phyloP scores from a whole-genome alignment of 345 rosid species.

The Rubroshorea leprosula region DNA sequence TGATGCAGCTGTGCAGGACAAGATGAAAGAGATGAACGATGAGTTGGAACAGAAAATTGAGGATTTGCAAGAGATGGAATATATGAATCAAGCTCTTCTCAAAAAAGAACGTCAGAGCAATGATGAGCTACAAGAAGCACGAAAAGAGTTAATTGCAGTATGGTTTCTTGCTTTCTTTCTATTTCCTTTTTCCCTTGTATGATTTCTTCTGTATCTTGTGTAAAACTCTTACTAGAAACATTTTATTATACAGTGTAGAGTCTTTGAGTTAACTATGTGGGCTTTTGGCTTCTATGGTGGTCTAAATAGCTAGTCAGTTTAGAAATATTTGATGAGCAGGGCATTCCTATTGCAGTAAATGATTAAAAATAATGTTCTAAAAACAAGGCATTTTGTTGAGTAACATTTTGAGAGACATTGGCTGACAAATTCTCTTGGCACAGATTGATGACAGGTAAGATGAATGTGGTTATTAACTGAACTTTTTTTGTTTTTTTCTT shows the following conservation, averaged over 20 bases:
- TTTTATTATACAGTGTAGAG: neutral
- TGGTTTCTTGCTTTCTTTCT: constrained; percentile 1
- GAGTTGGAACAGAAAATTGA: constrained; percentile 51
- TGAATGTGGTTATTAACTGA: neutral
- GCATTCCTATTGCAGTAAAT: no score
- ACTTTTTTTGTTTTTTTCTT: constrained; percentile 4
- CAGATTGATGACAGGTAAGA: no score
- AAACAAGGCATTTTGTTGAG: no score
- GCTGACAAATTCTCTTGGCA: no score
- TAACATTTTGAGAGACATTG: no score
- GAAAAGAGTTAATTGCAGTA: constrained; percentile 35
- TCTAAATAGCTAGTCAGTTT: no score
- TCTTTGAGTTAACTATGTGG: no score
- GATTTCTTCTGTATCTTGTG: no score
- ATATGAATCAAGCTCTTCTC: constrained; percentile 24
- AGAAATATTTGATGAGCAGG: no score
- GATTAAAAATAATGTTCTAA: no score
- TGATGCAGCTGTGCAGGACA: constrained; percentile 55
- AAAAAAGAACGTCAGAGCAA: constrained; percentile 40
- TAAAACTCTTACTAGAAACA: no score
- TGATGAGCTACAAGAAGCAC: constrained; percentile 35
- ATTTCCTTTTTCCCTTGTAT: neutral
- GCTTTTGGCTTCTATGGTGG: no score
- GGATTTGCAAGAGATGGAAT: constrained; percentile 28
- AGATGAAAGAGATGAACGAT: constrained; percentile 65